Base-by-base conservation (phyloP, 805 yeast species). In the Kockiozyma suomiensis region DNA sequence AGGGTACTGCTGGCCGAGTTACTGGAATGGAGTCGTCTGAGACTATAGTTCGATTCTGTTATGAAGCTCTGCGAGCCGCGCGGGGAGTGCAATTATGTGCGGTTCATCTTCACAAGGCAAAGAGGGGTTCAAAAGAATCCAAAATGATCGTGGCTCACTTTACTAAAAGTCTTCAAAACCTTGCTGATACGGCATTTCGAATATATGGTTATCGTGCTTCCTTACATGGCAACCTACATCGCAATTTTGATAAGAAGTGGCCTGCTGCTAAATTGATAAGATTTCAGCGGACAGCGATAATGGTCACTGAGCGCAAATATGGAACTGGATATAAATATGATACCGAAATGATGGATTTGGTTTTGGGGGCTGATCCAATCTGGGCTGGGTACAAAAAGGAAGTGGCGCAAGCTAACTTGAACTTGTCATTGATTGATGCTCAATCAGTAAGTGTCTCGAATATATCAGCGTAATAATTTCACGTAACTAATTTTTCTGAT, bases 31-130 rank as follows among this genome's bases (percentile, higher is more conserved):
- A 62, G 33, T 56, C 62, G 19, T 43, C 54, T 3, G 57, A 23
- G 17, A 56, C 60, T 5, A 53, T 63, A 10, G 50, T 48, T 7
- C 54, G 58, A 40, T 76, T 25, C 59, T 84, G 87, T 45, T 83
- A 85, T 66, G 80, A 81, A 54, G 79, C 82, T 67, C 82, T 81
- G 59, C 73, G 87, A 48, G 76, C 84, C 7, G 82, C 96, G 1
- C 84, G 85, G 64, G 82, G 88, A 19, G 83, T 89, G 1, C 94
- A 89, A 68, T 84, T 90, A 8, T 76, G 90, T 52, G 90, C 97
- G 0, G 76, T 89, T 43, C 82, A 86, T 49, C 74, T 89, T 21
- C 88, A 84, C 74, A 85, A 67, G 45, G 54, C 63, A 85, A 4
- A 80, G 85, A 3, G 77, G 79, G 42, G 78, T 76, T 56, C 58